Evolutionary conservation across 2,329 filamentous ascomycete species (phyloP).

Genomic region (Lachnellula cervina): DNA sequence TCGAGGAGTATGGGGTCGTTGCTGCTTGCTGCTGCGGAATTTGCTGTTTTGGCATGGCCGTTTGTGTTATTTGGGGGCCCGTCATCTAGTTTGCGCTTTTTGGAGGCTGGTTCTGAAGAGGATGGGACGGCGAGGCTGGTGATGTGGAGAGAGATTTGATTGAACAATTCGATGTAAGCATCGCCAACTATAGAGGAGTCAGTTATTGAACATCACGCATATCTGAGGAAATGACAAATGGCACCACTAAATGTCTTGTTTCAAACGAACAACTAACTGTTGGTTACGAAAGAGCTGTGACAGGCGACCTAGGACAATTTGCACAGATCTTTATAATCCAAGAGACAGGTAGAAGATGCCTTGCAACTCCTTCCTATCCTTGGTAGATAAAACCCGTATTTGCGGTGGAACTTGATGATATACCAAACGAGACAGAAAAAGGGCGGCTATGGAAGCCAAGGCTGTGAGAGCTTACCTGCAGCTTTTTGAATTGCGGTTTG

Average conservation of each 20-base stretch:
- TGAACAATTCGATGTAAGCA: constrained; percentile 32
- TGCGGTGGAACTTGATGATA: neutral
- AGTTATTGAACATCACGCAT: neutral
- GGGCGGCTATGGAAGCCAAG: constrained; percentile 1
- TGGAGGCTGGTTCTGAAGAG: constrained; percentile 25
- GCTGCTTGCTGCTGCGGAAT: constrained; percentile 25
- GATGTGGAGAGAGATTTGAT: constrained; percentile 31
- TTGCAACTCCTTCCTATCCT: neutral
- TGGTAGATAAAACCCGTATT: neutral
- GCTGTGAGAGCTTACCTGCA: constrained; percentile 24
- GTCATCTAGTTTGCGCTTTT: constrained; percentile 31
- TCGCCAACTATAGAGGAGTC: constrained; percentile 19
- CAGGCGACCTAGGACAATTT: too few species aligned
- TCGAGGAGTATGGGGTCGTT: constrained; percentile 52
- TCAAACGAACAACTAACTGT: too few species aligned
- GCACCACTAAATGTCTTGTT: too few species aligned
- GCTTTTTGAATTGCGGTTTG: constrained; percentile 30
- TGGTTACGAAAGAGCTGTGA: too few species aligned
- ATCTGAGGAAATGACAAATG: too few species aligned
- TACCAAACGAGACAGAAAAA: neutral
- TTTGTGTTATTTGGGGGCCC: constrained; percentile 19
- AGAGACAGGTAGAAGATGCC: too few species aligned
- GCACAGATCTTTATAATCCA: too few species aligned
- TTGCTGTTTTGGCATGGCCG: constrained; percentile 8
- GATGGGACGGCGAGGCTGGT: constrained; percentile 12